Base-by-base conservation (phyloP, 306 rosid genomes). In the Mimosa bimucronata region DNA sequence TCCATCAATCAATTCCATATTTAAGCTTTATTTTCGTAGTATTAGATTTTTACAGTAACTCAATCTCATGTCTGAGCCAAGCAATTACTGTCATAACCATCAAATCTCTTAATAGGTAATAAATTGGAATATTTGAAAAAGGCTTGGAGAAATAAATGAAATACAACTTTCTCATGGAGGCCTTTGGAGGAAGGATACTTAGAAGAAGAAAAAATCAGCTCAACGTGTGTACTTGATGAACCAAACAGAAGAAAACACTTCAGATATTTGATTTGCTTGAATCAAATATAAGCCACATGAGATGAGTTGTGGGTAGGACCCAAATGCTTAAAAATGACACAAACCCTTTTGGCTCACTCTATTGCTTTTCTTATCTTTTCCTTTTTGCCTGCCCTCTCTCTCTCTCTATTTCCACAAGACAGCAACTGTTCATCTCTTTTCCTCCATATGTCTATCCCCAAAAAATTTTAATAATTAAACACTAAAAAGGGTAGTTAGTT, bases 251-350 rank as follows among this genome's bases (percentile, higher is more conserved):
- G 75, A 83, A 71, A 71, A 53, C 58, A 61, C 28, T 28, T 2
- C 0, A 88, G 97, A 91, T 91, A 91, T 91, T 88, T 93, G 80
- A 18, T 8, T 61, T 61, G 71, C 72, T 34, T 71, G 66, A 73
- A 80, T 81, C 81, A 61, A 90, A 81, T 75, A 52, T 23, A 84
- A 86, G 88, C 89, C 94, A 86, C 94, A 83, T 70, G 79, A 75
- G 74, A 76, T 82, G 87, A 85, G 90, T 69, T 82, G 85, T 58
- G n/a, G 65, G 77, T 84, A 87, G 93, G 93, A 76, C 88, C 95
- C 87, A 70, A 67, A 84, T 60, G 61, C 80, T 64, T 70, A 73
- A 77, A 77, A 71, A 81, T 85, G 88, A 85, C 88, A 79, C 57
- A 42, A 65, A 77, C 69, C 76, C 60, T 80, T 85, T 86, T 83